phyloP scores from a whole-genome alignment of 768 basidiomycete genomes.

The Tulasnella sp. region DNA sequence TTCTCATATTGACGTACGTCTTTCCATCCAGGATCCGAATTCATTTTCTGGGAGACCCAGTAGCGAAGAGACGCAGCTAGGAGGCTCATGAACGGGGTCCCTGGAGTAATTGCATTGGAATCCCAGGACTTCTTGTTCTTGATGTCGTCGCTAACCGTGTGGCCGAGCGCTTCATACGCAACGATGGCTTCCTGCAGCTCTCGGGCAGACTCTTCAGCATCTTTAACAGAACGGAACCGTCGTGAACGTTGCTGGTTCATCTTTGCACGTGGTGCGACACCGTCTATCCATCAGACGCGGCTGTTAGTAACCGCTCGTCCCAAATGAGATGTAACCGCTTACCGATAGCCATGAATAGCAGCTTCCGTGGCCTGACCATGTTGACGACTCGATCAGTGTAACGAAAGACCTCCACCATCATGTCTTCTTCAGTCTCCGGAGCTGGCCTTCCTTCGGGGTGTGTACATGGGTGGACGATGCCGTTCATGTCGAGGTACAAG shows the following conservation, averaged over 20 bases:
- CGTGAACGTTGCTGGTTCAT: conserved; percentile 99
- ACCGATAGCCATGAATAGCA: conserved; percentile 99
- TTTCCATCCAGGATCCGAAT: conserved; percentile 95
- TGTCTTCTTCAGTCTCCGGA: conserved; percentile 96
- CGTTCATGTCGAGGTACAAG: conserved; percentile 99
- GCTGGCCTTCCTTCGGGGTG: conserved; percentile 99
- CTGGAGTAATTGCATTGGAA: conserved; percentile 98
- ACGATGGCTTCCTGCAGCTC: conserved; percentile 80
- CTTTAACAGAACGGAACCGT: conserved; percentile 92
- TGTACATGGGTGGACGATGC: conserved; percentile 99
- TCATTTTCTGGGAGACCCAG: conserved; percentile 96
- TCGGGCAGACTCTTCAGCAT: conserved; percentile 92
- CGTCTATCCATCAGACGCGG: conserved; percentile 57
- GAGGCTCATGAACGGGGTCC: conserved; percentile 95
- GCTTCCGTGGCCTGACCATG: conserved; percentile 92
- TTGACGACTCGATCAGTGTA: conserved; percentile 98
- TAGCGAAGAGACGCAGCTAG: conserved; percentile 87
- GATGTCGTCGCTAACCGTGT: conserved; percentile 72
- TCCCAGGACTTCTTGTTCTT: conserved; percentile 91
- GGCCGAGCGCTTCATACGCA: conserved; percentile 98
- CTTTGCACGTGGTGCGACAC: conserved; percentile 96
- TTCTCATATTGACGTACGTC: conserved; percentile 55
- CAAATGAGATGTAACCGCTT: conserved; percentile 40
- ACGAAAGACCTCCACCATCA: conserved; percentile 97
- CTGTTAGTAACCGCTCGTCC: background rate